Percentiles rank a stretch among this genome's conserved stretches.
These are phyloP conservation scores for Alternaria brassicicola DNA, from an alignment of 2,329 filamentous ascomycete genomes.

Conservation along the genomic window DNA sequence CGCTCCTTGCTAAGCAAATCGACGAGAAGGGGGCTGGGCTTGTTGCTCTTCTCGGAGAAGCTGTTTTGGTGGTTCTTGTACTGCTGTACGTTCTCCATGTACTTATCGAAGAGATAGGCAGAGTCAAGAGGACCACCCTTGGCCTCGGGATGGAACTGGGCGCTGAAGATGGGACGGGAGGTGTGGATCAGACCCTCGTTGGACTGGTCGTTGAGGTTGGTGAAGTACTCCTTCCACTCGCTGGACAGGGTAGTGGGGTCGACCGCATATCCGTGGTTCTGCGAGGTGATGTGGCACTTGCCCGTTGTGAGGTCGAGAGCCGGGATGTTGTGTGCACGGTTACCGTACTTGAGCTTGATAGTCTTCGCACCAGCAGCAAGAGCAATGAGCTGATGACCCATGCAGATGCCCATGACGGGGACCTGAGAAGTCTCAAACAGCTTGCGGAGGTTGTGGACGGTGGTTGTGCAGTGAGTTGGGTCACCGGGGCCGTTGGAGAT, in stretches of 20 bases:
- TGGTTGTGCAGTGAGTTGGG: slow-evolving; percentile 93
- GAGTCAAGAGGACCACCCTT: slow-evolving; percentile 97
- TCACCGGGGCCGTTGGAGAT: slow-evolving; percentile 99
- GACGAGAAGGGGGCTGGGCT: slow-evolving; percentile 83
- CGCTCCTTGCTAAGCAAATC: slow-evolving; percentile 93
- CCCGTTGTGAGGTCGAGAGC: slow-evolving; percentile 93
- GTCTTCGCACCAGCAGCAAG: slow-evolving; percentile 87
- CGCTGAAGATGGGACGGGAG: slow-evolving; percentile 94
- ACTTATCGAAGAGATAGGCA: slow-evolving; percentile 95
- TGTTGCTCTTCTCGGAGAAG: slow-evolving; percentile 79
- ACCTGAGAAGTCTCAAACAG: slow-evolving; percentile 90
- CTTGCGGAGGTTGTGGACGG: slow-evolving; percentile 87
- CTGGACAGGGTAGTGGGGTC: slow-evolving; percentile 79
- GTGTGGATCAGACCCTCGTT: slow-evolving; percentile 99
- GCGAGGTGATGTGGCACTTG: slow-evolving; percentile 96
- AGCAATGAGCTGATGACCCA: slow-evolving; percentile 94
- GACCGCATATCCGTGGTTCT: slow-evolving; percentile 98
- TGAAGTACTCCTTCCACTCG: slow-evolving; percentile 97
- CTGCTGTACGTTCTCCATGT: slow-evolving; percentile 84
- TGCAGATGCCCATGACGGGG: slow-evolving; percentile 96
- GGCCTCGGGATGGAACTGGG: slow-evolving; percentile 98
- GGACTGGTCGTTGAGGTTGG: slow-evolving; percentile 96
- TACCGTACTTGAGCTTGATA: slow-evolving; percentile 98
- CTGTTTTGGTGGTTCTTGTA: slow-evolving; percentile 84
- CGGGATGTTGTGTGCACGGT: slow-evolving; percentile 98